A percentile compares a stretch with the other conserved stretches of the same genome.
phyloP scores from a whole-genome alignment of 805 yeast species.

The Torulaspora maleeae region DNA sequence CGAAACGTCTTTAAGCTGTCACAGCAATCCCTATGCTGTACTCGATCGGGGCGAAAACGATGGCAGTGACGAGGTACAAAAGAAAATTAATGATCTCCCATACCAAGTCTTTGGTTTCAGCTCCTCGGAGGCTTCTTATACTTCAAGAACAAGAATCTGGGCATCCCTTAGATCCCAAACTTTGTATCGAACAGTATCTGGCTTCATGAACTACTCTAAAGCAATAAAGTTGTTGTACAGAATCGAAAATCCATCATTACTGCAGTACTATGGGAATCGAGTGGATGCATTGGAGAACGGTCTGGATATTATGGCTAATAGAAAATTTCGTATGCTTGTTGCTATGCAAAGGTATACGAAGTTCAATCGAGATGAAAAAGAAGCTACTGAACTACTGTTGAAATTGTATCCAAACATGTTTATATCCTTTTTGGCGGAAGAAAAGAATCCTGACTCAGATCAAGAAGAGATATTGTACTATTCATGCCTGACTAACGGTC shows the following conservation, averaged over 20 bases:
- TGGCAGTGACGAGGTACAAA: conserved; percentile 31
- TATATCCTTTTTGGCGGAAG: conserved; percentile 53
- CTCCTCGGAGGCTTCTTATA: conserved; percentile 56
- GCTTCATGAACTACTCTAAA: conserved; percentile 71
- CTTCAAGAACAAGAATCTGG: conserved; percentile 78
- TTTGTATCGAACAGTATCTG: conserved; percentile 74
- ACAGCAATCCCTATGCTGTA: conserved; percentile 36
- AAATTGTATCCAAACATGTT: conserved; percentile 66
- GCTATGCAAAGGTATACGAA: conserved; percentile 82
- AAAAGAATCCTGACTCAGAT: conserved; percentile 22
- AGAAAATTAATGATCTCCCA: conserved; percentile 58
- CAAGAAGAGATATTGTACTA: conserved; percentile 38
- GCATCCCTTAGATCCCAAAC: conserved; percentile 82
- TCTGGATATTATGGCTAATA: conserved; percentile 63
- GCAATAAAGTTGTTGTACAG: conserved; percentile 68
- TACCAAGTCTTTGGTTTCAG: conserved; percentile 70
- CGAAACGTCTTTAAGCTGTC: conserved; percentile 14
- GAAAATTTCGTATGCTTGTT: conserved; percentile 75
- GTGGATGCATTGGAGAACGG: conserved; percentile 60
- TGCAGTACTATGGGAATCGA: conserved; percentile 41
- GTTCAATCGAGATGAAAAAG: conserved; percentile 60
- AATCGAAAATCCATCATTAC: conserved; percentile 57
- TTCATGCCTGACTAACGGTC: conserved; percentile 67
- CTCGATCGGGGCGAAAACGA: neutral
- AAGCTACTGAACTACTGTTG: conserved; percentile 61